A percentile compares a stretch with the other conserved stretches of the same genome.
Conservation (phyloP, 2,329 filamentous ascomycete genomes). For the Pestalotiopsis sp. region DNA sequence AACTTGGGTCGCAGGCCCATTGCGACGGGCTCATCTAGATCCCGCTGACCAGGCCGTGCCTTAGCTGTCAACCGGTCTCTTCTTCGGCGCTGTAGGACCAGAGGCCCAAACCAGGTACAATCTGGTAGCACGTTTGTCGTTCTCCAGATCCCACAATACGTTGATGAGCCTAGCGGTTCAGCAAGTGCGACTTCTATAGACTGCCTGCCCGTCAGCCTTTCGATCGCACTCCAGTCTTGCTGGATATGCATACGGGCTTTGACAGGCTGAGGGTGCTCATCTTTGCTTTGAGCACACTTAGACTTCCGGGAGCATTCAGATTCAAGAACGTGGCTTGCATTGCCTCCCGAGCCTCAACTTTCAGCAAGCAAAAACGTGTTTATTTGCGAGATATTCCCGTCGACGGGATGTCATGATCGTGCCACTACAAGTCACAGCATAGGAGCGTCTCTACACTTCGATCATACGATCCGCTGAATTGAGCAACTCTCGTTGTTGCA, state of each 20-base stretch:
- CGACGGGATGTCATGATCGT: neutral
- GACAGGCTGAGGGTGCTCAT: neutral
- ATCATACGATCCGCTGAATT: neutral
- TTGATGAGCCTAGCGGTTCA: neutral
- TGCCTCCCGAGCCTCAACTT: neutral
- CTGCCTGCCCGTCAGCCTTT: neutral
- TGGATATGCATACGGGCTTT: neutral
- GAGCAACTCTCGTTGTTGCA: neutral
- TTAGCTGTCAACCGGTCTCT: neutral
- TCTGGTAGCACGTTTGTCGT: neutral
- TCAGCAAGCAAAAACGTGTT: neutral
- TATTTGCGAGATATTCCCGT: neutral
- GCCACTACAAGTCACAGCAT: neutral
- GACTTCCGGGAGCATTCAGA: neutral
- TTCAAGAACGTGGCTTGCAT: neutral
- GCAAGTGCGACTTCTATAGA: neutral
- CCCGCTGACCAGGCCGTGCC: neutral
- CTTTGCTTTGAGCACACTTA: neutral
- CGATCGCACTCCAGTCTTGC: neutral
- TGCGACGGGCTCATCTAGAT: conserved; percentile 3
- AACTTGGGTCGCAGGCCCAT: neutral
- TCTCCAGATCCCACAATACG: neutral
- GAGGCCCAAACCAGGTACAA: neutral
- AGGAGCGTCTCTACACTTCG: neutral
- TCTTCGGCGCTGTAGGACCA: neutral